Conservation (phyloP, 257 asterid genomes). For the Solanum pinnatisectum region DNA sequence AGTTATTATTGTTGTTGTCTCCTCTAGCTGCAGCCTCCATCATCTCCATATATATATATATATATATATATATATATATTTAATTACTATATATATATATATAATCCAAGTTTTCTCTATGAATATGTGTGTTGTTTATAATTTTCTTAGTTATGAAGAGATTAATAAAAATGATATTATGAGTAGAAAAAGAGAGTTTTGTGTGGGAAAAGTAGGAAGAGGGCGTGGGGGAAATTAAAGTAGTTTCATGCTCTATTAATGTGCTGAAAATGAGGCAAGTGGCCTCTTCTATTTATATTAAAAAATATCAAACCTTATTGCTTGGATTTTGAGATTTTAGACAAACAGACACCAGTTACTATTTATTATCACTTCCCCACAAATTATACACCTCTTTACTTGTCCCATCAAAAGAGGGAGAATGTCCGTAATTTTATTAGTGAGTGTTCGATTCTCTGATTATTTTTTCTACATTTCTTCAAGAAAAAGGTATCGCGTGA, state of each 20-base stretch:
- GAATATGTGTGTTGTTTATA: not conserved
- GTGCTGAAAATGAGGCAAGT: slow-evolving; percentile 1
- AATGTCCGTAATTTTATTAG: too few relatives aligned
- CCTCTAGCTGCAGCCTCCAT: slow-evolving; percentile 29
- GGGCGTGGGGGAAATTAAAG: not conserved
- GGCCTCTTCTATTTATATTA: not conserved
- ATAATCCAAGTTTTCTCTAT: not conserved
- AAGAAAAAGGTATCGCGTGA: not conserved
- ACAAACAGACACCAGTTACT: not conserved
- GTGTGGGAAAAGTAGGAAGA: not conserved
- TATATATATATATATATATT: not conserved
- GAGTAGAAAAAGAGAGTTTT: not conserved
- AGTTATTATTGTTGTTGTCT: not conserved
- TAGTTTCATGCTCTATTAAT: not conserved
- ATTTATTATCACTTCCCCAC: not conserved
- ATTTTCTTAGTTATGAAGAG: not conserved
- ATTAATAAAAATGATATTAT: not conserved
- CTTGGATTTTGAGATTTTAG: not conserved
- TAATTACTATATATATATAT: not conserved
- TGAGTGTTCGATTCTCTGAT: not conserved
- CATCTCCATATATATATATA: slow-evolving; percentile 10
- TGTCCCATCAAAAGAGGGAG: not conserved
- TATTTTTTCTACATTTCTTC: too few relatives aligned
- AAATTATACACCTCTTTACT: not conserved
- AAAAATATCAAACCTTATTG: not conserved